A percentile compares a stretch with the other conserved stretches of the same genome.
Conservation (phyloP, 2,329 filamentous ascomycete genomes). For the Fusarium oxysporum region DNA sequence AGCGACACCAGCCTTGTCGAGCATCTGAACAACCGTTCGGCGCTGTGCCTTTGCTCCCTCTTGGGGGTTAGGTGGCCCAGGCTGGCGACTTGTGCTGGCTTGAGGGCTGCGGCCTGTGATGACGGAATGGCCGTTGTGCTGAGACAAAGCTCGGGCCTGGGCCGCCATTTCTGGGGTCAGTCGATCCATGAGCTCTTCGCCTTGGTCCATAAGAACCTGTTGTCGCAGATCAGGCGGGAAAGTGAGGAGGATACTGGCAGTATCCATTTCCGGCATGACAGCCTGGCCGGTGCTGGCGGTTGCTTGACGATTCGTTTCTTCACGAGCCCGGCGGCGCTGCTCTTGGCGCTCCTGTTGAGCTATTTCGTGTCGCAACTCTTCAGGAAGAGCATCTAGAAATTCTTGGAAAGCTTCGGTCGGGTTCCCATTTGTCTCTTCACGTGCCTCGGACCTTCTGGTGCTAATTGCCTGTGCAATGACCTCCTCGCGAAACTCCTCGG, state of each 20-base stretch:
- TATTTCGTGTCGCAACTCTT: slow-evolving; percentile 90
- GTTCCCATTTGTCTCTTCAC: slow-evolving; percentile 76
- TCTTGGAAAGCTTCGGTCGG: slow-evolving; percentile 89
- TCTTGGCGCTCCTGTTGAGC: slow-evolving; percentile 91
- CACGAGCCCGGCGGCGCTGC: slow-evolving; percentile 86
- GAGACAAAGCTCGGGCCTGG: slow-evolving; percentile 79
- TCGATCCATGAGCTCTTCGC: slow-evolving; percentile 85
- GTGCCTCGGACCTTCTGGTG: slow-evolving; percentile 81
- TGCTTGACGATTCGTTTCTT: slow-evolving; percentile 78
- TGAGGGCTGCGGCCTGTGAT: slow-evolving; percentile 49
- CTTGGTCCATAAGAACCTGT: slow-evolving; percentile 90
- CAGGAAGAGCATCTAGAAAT: slow-evolving; percentile 91
- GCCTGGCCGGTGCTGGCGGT: slow-evolving; percentile 66
- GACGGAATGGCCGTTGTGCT: slow-evolving; percentile 51
- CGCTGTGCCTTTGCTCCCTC: slow-evolving; percentile 75
- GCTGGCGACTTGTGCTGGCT: slow-evolving; percentile 33
- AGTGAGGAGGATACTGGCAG: slow-evolving; percentile 91
- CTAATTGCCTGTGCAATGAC: slow-evolving; percentile 93
- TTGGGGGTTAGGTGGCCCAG: slow-evolving; percentile 53
- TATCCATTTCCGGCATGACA: slow-evolving; percentile 81
- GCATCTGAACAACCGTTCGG: slow-evolving; percentile 91
- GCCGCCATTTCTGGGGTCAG: slow-evolving; percentile 87
- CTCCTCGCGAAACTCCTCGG: slow-evolving; percentile 95
- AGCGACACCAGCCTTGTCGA: slow-evolving; percentile 94
- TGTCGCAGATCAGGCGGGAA: slow-evolving; percentile 86